Evolutionary conservation across 2,329 filamentous ascomycete species (phyloP).

Genomic region (Microsporum audouinii): DNA sequence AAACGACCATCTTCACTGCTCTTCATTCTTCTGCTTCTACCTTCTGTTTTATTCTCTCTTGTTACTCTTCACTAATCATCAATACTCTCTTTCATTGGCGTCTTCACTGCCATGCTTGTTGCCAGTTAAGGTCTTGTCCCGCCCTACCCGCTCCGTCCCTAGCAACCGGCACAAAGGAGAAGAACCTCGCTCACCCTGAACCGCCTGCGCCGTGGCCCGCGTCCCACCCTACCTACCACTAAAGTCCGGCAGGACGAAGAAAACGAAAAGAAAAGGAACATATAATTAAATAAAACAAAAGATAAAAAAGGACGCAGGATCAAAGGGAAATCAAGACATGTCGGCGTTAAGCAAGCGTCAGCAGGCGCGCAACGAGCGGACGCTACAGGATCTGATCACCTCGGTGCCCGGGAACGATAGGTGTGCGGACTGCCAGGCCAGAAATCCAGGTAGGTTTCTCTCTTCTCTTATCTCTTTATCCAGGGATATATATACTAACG

Average conservation of each 20-base stretch:
- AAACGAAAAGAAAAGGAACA: neutral
- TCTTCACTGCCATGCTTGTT: neutral
- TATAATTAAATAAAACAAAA: neutral
- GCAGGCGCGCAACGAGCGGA: conserved; percentile 91
- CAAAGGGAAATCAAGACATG: conserved; percentile 45
- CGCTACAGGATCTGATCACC: conserved; percentile 78
- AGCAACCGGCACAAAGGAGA: neutral
- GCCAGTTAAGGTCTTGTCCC: neutral
- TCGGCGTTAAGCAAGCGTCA: conserved; percentile 81
- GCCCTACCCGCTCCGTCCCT: neutral
- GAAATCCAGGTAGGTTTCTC: conserved; percentile 66
- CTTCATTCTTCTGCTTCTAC: neutral
- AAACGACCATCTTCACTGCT: neutral
- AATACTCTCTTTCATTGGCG: neutral
- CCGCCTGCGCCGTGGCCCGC: neutral
- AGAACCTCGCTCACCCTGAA: neutral
- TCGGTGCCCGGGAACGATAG: conserved; percentile 76
- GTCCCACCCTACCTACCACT: neutral
- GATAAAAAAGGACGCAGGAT: neutral
- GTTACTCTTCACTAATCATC: neutral
- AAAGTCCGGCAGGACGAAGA: neutral
- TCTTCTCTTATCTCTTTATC: neutral
- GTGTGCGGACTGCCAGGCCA: conserved; percentile 85
- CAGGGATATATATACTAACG: neutral
- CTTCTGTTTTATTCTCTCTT: neutral